Evolutionary conservation across 176 grass and related monocot genomes (phyloP), one percentile per base, ranked within the genome.

Genomic region (Leersia perrieri): DNA sequence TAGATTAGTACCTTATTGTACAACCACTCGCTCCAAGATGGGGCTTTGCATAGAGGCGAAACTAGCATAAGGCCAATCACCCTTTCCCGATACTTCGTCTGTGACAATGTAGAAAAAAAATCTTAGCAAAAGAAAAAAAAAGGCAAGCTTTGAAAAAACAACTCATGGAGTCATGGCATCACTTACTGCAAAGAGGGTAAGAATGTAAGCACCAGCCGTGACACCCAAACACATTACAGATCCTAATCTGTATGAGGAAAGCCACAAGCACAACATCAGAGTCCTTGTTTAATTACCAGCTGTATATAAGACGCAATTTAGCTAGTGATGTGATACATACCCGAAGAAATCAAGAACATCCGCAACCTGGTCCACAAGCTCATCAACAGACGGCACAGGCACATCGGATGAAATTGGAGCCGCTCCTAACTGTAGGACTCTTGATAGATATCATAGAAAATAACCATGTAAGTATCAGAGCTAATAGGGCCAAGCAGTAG

Each of bases 271-370:
- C 28, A 76, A 26, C 44, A 67, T 96, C 33, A 83, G 42, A 70
- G 23, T 16, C 5, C 16, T 75, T 20, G 33, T 66, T 33, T 12
- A 80, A 12, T 51, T 53, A 57, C 11, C 39, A 67, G 22, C 27
- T 33, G 18, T 41, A 42, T 22, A 39, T 27, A 40, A 12, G 6
- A 32, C 7, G 5, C 15, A 69, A 60, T 28, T 27, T 51, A 39
- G 60, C 20, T 57, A 82, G 28, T 82, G 62, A 30, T 32, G 6
- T 70, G 36, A 75, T 67, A 28, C 4, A 76, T 93, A 98, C 95
- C 95, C 85, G 44, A 98, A 98, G 89, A 87, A 98, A 93, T 95
- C 92, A 25, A 98, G 92, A 65, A 98, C 88, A 81, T 98, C 95
- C 0, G 82, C 88, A 66, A 98, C 83, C 85, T 98, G 95, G 74